Conservation (phyloP, 768 basidiomycete species). For the Pulveroboletus frians region DNA sequence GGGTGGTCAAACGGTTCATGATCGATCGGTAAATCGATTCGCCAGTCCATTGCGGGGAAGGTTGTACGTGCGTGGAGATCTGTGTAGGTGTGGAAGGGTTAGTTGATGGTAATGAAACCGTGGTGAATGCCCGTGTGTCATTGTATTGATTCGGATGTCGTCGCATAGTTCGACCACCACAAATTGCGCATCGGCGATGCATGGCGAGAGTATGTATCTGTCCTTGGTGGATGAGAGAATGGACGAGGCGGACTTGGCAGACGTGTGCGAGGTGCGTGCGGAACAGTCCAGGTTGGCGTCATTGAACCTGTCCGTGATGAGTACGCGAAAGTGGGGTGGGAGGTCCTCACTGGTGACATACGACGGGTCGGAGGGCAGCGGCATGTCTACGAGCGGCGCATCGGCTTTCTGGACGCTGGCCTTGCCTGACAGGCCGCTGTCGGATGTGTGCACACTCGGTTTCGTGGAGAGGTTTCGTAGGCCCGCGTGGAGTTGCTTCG, state of each 20-base stretch:
- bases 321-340: conserved; percentile 64
- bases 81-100: conserved; percentile 1
- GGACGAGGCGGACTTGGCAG: conserved; percentile 75
- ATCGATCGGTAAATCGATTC: conserved; percentile 97
- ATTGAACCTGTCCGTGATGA: conserved; percentile 85
- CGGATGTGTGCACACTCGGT: conserved; percentile 2
- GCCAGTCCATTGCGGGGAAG: conserved; percentile 36
- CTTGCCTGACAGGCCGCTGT: conserved; percentile 1
- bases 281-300: conserved; percentile 92
- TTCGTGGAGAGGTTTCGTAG: conserved; percentile 24
- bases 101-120: conserved; percentile 8
- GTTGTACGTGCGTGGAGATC: not conserved
- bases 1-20: conserved; percentile 81
- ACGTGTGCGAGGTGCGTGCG: conserved; percentile 74
- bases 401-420: conserved; percentile 3
- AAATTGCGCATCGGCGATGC: conserved; percentile 57
- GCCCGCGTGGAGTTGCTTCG: conserved; percentile 49
- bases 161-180: conserved; percentile 96
- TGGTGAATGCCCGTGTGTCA: conserved; percentile 27
- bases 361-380: conserved; percentile 11
- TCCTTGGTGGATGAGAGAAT: conserved; percentile 89
- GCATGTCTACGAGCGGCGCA: conserved; percentile 2
- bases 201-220: conserved; percentile 95
- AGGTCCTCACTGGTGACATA: conserved; percentile 23
- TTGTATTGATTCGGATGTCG: conserved; percentile 93